Conservation (phyloP, 306 rosid genomes). For the Quercus ilex region DNA sequence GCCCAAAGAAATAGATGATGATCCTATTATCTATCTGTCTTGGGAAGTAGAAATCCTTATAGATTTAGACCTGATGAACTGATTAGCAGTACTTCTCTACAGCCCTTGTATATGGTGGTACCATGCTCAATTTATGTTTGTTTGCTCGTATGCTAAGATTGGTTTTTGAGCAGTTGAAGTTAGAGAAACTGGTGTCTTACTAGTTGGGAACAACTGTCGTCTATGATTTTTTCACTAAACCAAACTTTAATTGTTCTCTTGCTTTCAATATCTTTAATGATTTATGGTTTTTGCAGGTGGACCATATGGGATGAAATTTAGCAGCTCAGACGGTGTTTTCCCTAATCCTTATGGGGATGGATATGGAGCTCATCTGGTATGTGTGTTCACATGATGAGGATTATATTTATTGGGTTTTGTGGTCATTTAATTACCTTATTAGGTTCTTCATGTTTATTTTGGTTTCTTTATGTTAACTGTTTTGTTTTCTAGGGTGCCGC, state of each 20-base stretch:
- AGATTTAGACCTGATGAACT: background rate
- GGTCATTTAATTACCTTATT: background rate
- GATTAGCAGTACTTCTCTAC: background rate
- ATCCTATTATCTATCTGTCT: background rate
- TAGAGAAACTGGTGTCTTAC: background rate
- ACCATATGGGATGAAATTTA: constrained; percentile 61
- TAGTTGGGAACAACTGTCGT: background rate
- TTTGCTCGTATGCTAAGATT: background rate
- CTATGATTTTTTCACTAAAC: background rate
- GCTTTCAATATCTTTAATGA: constrained; percentile 3
- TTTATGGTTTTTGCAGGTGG: constrained; percentile 51
- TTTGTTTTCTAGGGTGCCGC: constrained; percentile 50
- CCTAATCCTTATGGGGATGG: constrained; percentile 60
- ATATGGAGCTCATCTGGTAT: constrained; percentile 70
- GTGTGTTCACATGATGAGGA: constrained; percentile 6
- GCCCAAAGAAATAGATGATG: background rate
- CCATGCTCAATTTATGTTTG: background rate
- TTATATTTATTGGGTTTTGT: background rate
- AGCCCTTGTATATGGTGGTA: background rate
- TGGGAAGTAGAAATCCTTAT: background rate
- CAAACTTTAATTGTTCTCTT: background rate
- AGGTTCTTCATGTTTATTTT: background rate
- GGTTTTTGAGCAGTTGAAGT: background rate
- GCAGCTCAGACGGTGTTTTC: constrained; percentile 49
- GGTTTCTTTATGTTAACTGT: constrained; percentile 10